phyloP scores from a whole-genome alignment of 2,329 filamentous ascomycete genomes.

The Thermochaetoides dissita region DNA sequence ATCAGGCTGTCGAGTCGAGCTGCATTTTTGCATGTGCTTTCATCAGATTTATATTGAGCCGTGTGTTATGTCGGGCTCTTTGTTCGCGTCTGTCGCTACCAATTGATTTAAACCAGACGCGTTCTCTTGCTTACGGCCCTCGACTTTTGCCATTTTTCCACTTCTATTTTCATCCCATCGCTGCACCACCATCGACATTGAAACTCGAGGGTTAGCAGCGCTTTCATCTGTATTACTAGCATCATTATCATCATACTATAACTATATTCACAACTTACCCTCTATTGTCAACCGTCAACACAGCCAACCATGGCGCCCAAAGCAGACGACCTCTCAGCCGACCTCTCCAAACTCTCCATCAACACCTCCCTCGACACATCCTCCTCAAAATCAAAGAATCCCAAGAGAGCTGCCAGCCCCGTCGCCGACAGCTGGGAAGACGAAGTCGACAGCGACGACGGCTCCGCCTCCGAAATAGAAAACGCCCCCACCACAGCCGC shows the following conservation, averaged over 20 bases:
- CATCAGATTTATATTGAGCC: no score
- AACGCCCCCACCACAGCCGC: slow-evolving; percentile 2
- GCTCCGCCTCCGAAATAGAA: slow-evolving; percentile 3
- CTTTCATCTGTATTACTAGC: background rate
- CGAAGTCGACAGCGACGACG: slow-evolving; percentile 9
- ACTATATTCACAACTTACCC: background rate
- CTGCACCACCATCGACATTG: background rate
- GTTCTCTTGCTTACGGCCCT: no score
- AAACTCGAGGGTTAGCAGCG: background rate
- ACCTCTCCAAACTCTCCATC: slow-evolving; percentile 15
- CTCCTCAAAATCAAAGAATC: slow-evolving; percentile 3
- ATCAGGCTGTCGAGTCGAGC: no score
- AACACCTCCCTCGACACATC: slow-evolving; percentile 9
- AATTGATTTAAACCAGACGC: no score
- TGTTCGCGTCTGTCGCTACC: no score
- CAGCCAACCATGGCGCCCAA: slow-evolving; percentile 9
- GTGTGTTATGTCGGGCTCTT: no score
- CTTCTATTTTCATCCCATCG: background rate
- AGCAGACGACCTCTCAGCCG: slow-evolving; percentile 9
- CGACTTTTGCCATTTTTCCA: no score
- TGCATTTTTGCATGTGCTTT: no score
- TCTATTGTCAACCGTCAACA: background rate
- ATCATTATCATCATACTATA: background rate
- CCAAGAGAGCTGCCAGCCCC: slow-evolving; percentile 10
- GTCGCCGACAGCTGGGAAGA: slow-evolving; percentile 19